Evolutionary conservation across 768 basidiomycete genomes (phyloP), one percentile per base, ranked within the genome.

Genomic region (Obba rivulosa): DNA sequence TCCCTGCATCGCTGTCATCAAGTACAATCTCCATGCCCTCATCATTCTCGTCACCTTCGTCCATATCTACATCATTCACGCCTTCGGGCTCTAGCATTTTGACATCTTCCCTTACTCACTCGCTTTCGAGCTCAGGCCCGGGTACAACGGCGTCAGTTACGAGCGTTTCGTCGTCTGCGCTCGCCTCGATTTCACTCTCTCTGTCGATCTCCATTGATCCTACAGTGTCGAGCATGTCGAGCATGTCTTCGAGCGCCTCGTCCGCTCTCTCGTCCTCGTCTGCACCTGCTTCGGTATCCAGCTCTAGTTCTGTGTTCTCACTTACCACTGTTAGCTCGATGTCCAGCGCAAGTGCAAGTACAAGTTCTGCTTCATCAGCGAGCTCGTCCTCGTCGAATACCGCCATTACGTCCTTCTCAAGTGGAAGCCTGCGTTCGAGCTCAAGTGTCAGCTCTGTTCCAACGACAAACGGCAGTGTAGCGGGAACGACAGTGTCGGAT

Each of bases 261-360:
- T 51, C 50, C 2, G 17, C 44, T 3, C 22, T 28, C 1, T 50
- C 48, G 17, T 51, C 50, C 9, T 36, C 21, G 41, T 43, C 4
- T 39, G 28, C 28, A 31, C 13, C 28, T 31, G 28, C 40, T 2
- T 43, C 51, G 14, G 28, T n/a, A 3, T 34, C 51, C 5, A 23
- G 24, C 7, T 20, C 38, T 28, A 5, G 5, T 4, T 31, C 43
- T 34, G 17, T 25, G 23, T 16, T 14, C 43, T 18, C 45, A 18
- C 22, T 8, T 7, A 43, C 41, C 10, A 22, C 41, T 5, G 8
- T 18, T n/a, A 28, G n/a, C 41, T 14, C 24, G 24, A 31, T 31
- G 16, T 42, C 45, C 16, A 25, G 35, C 28, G 24, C 43, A 36
- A 42, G 35, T 36, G 34, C 41, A 11, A 43, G 35, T 34, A 18